Conservation (phyloP, 129 eudicot genomes). For the Artemisia tridentata region DNA sequence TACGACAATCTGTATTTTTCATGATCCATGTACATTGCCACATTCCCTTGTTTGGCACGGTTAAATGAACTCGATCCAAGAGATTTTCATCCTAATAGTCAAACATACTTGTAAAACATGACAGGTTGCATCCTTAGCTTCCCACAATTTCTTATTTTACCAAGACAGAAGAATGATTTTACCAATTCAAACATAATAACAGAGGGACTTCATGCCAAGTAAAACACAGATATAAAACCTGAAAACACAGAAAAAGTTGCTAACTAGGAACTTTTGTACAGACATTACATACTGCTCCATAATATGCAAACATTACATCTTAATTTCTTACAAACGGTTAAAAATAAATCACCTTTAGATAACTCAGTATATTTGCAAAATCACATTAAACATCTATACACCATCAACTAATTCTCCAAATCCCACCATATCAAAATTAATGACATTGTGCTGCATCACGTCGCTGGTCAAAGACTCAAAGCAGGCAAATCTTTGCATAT, state of each 20-base stretch:
- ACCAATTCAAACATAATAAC: not conserved
- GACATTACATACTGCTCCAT: not conserved
- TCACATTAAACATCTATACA: too few relatives aligned
- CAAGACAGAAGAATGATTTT: too few relatives aligned
- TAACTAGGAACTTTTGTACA: not conserved
- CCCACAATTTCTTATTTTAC: too few relatives aligned
- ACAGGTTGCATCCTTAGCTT: not conserved
- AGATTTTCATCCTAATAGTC: not conserved
- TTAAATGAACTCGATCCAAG: not conserved
- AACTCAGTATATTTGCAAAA: too few relatives aligned
- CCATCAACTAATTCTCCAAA: too few relatives aligned
- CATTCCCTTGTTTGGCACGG: not conserved
- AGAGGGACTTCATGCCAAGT: not conserved
- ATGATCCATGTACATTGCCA: not conserved
- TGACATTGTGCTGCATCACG: too few relatives aligned
- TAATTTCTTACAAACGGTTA: too few relatives aligned
- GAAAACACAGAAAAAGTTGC: slow-evolving; percentile 4
- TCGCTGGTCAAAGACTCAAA: too few relatives aligned
- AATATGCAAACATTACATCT: not conserved
- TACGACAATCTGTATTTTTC: not conserved
- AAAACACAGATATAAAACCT: slow-evolving; percentile 3
- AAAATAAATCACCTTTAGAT: too few relatives aligned
- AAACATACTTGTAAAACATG: not conserved
- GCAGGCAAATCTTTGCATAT: too few relatives aligned
- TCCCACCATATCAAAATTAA: too few relatives aligned